Percentiles rank a stretch among this genome's conserved stretches.
phyloP scores from a whole-genome alignment of 208 protist genomes.

The Leishmania amazonensis region DNA sequence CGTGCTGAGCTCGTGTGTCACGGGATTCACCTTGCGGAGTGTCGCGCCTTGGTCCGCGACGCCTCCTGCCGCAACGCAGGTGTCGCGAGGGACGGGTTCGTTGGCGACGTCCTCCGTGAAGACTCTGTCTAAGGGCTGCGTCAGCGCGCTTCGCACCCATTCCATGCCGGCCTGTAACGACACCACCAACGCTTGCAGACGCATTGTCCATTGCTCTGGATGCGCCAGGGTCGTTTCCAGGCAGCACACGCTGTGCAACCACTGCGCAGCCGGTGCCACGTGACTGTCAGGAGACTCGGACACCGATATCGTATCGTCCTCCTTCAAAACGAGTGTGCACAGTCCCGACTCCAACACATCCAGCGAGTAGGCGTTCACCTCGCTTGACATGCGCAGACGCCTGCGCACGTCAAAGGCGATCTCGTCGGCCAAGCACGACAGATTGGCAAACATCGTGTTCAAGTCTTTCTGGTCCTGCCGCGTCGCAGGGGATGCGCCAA shows the following conservation, averaged over 20 bases:
- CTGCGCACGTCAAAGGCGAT: constrained; percentile 59
- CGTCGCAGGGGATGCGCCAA: constrained; percentile 36
- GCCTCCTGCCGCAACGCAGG: background rate
- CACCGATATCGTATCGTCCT: background rate
- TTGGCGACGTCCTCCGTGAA: background rate
- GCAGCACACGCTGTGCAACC: constrained; percentile 61
- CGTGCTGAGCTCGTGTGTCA: constrained; percentile 10
- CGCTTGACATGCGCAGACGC: constrained; percentile 58
- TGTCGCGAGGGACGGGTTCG: background rate
- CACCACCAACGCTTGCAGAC: constrained; percentile 22
- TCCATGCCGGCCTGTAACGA: constrained; percentile 21
- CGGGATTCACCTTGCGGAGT: background rate
- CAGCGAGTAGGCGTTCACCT: constrained; percentile 66
- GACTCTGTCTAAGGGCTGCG: background rate
- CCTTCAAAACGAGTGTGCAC: constrained; percentile 63
- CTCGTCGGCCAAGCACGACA: constrained; percentile 44
- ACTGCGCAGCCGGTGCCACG: constrained; percentile 34
- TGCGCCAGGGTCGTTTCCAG: constrained; percentile 36
- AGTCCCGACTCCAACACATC: constrained; percentile 53
- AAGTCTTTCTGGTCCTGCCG: constrained; percentile 46
- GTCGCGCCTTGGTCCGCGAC: background rate
- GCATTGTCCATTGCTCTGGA: constrained; percentile 20
- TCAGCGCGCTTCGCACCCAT: constrained; percentile 11
- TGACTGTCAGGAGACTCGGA: background rate
- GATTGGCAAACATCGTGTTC: constrained; percentile 44